Evolutionary conservation across 2,329 filamentous ascomycete genomes (phyloP).

Genomic region (Rhinocladiella similis): DNA sequence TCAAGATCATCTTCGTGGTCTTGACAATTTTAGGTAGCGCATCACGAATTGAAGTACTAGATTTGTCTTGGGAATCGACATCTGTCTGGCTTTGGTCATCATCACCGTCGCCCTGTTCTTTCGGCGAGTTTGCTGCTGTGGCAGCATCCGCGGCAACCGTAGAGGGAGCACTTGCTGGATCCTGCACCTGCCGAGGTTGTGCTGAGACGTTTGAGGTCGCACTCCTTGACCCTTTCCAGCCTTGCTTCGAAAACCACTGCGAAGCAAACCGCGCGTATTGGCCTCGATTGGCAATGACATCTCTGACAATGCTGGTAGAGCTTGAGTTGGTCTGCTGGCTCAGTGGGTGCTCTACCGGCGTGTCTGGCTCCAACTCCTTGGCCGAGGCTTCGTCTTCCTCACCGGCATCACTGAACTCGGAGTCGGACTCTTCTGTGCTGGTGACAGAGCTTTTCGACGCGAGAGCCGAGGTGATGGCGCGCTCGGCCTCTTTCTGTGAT

Average conservation of each 20-base stretch:
- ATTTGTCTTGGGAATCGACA: constrained; percentile 3
- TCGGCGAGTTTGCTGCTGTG: constrained; percentile 9
- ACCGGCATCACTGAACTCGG: constrained; percentile 33
- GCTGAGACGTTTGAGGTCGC: neutral
- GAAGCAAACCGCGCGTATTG: constrained; percentile 87
- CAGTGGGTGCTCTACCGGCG: constrained; percentile 8
- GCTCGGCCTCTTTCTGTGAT: constrained; percentile 71
- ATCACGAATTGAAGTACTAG: constrained; percentile 42
- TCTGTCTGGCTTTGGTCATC: constrained; percentile 3
- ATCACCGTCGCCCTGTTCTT: constrained; percentile 1
- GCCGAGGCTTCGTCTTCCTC: constrained; percentile 19
- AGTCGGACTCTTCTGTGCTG: constrained; percentile 27
- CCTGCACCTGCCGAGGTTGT: neutral
- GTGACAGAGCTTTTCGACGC: constrained; percentile 7
- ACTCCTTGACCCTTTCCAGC: constrained; percentile 53
- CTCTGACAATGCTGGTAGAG: constrained; percentile 69
- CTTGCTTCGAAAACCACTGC: constrained; percentile 85
- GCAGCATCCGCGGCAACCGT: constrained; percentile 2
- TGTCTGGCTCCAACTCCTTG: constrained; percentile 17
- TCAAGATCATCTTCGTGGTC: constrained; percentile 81
- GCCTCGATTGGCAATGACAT: constrained; percentile 81
- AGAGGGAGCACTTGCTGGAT: neutral
- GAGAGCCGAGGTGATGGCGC: constrained; percentile 58
- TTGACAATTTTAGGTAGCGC: constrained; percentile 81
- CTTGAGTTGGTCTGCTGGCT: constrained; percentile 41